Base-by-base conservation (phyloP, 805 yeast genomes). In the Cyberlindnera mississippiensis region DNA sequence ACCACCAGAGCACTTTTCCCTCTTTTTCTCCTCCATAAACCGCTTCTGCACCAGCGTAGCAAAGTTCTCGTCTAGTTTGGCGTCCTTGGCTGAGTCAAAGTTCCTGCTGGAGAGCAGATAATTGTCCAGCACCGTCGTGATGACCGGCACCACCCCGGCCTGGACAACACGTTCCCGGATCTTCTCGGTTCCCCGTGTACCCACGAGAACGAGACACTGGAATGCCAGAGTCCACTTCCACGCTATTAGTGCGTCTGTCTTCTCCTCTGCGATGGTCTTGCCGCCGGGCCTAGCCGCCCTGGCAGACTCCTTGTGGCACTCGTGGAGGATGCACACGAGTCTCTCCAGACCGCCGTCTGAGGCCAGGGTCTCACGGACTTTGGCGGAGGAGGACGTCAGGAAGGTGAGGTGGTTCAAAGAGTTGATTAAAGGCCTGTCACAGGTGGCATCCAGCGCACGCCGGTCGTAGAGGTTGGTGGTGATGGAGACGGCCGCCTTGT, bases 181-280 rank as follows among this genome's bases (percentile, higher is more conserved):
- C 39, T 71, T 67, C 61, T 90, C 97, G 2, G 95, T 80, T 18
- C 99, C 99, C 51, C 97, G 73, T 1, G 97, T 89, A 12, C 97
- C 96, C 15, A 91, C 80, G 42, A 88, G 73, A 1, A 91, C 95
- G 42, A 91, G 67, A 60, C 97, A 90, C 67, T 91, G 99, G 57
- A 93, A 80, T 0, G 97, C 86, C 41, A 91, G 67, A 6, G 96
- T 86, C 99, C 99, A 91, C 66, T 91, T 91, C 96, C 96, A 91
- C 0, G 95, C 90, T n/a, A 84, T 71, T 49, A 87, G 69, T 19
- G 80, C 73, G 33, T 58, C 51, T 41, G 51, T 51, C 43, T 67
- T 66, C 49, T 60, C 67, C 45, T 60, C 56, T 33, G 55, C 49
- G 19, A 63, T 50, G 28, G 55, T 43, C 46, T 59, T 60, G 51